Evolutionary conservation across 345 rosid genomes (phyloP), one percentile per base, ranked within the genome.

Genomic region (Melaleuca quinquenervia): DNA sequence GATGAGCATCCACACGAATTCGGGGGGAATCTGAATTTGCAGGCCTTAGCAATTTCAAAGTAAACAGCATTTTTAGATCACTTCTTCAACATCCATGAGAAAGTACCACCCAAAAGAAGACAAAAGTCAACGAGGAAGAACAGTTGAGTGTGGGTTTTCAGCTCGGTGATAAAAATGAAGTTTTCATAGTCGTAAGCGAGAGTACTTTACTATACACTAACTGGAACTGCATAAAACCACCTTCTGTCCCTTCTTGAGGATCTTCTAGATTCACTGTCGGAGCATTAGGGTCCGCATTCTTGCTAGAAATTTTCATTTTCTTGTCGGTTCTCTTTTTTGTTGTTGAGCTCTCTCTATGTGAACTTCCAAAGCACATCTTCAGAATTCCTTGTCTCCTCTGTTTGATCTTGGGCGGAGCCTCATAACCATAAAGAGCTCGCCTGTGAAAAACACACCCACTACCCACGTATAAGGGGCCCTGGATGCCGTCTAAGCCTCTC

Each of bases 401-500:
- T 55, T 82, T 84, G 44, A 62, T 76, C 85, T 85, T 87, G 18
- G 51, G 58, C 11, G 89, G 87, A 45, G 87, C 84, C 29, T 87
- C 89, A 15, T 52, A 85, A 24, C 89, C 89, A 82, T 87, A 87
- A 53, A 87, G 29, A 21, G 87, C 86, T 83, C 74, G 70, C 75
- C 87, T 82, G 75, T 84, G 64, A 64, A 87, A 87, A 64, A 62
- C 29, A 22, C 89, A 85, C 52, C 85, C 89, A 8, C 78, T 85
- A 11, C 89, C 89, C 14, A 87, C 54, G 58, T 87, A 87, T 52
- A 84, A 49, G 7, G 87, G 89, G 64, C 89, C 89, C 75, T 87
- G 89, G 41, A 85, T 60, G 29, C 92, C 91, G 85, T 85, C 93
- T 90, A 84, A 86, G 76, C 91, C 89, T 86, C 89, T 55, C 29